These are phyloP conservation scores for Hirschfeldia incana DNA, from an alignment of 345 rosid species.

Conservation along the genomic window DNA sequence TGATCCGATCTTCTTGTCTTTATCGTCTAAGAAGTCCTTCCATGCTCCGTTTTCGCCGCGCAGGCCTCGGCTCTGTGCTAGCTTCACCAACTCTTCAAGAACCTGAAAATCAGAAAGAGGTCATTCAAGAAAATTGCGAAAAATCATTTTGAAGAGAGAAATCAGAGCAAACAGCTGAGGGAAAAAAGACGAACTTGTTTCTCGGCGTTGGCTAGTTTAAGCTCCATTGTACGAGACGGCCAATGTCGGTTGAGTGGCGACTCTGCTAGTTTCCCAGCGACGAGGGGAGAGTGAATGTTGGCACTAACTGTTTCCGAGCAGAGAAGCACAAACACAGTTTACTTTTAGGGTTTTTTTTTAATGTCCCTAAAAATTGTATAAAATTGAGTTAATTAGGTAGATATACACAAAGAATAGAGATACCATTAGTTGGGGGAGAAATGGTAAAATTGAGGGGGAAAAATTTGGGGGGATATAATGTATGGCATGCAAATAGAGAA, in stretches of 20 bases:
- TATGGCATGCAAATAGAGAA: too few species aligned
- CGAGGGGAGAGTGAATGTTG: not conserved
- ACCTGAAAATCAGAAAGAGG: constrained; percentile 35
- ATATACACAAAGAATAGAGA: too few species aligned
- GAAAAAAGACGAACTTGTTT: not conserved
- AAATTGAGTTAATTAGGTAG: too few species aligned
- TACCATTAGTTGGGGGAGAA: too few species aligned
- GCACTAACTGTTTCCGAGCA: not conserved
- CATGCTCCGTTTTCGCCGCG: constrained; percentile 52
- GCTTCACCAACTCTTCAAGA: constrained; percentile 59
- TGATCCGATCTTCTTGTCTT: constrained; percentile 51
- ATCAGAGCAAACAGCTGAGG: not conserved
- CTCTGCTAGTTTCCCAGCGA: not conserved
- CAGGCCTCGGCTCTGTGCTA: constrained; percentile 53
- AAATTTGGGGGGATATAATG: too few species aligned
- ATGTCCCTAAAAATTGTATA: too few species aligned
- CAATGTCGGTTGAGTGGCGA: not conserved
- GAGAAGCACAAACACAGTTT: not conserved
- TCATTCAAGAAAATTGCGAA: too few species aligned
- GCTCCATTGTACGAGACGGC: constrained; percentile 6
- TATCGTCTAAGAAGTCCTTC: constrained; percentile 58
- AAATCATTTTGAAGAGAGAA: not conserved
- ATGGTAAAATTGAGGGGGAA: too few species aligned
- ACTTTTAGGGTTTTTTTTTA: too few species aligned
- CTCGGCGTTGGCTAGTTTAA: constrained; percentile 9